phyloP scores from a whole-genome alignment of 495 filamentous ascomycete genomes.

The Elasticomyces elasticus region DNA sequence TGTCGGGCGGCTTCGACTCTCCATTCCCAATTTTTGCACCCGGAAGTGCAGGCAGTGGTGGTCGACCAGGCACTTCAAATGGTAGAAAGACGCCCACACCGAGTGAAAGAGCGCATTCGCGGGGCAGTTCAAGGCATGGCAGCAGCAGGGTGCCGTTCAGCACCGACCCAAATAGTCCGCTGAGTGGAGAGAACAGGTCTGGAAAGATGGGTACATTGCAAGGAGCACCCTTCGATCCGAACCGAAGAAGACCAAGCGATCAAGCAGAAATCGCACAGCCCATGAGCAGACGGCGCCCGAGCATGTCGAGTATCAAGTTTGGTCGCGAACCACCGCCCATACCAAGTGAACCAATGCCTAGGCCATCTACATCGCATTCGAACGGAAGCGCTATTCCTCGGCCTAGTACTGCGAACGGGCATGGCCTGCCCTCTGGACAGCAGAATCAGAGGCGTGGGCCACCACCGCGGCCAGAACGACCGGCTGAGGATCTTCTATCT shows the following conservation, averaged over 20 bases:
- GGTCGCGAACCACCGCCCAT: slow-evolving; percentile 6
- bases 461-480: slow-evolving; percentile 15
- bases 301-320: slow-evolving; percentile 10
- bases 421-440: background rate
- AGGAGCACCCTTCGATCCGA: slow-evolving; percentile 54
- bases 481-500: slow-evolving; percentile 23
- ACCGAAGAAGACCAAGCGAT: slow-evolving; percentile 13
- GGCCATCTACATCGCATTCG: slow-evolving; percentile 10
- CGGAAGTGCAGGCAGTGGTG: slow-evolving; percentile 23
- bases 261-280: slow-evolving; percentile 11
- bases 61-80: slow-evolving; percentile 36
- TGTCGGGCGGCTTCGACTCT: slow-evolving; percentile 43
- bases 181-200: slow-evolving; percentile 35
- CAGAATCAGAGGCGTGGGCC: slow-evolving; percentile 1
- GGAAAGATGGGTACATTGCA: slow-evolving; percentile 56
- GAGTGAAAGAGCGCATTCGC: slow-evolving; percentile 12
- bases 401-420: background rate
- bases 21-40: slow-evolving; percentile 52
- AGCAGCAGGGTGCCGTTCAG: slow-evolving; percentile 23
- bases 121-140: slow-evolving; percentile 2
- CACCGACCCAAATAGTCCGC: slow-evolving; percentile 41
- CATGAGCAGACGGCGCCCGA: slow-evolving; percentile 11
- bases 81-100: slow-evolving; percentile 1
- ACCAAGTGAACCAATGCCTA: slow-evolving; percentile 8
- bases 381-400: background rate